phyloP scores from a whole-genome alignment of 768 basidiomycete species.

The Epithele typhae region DNA sequence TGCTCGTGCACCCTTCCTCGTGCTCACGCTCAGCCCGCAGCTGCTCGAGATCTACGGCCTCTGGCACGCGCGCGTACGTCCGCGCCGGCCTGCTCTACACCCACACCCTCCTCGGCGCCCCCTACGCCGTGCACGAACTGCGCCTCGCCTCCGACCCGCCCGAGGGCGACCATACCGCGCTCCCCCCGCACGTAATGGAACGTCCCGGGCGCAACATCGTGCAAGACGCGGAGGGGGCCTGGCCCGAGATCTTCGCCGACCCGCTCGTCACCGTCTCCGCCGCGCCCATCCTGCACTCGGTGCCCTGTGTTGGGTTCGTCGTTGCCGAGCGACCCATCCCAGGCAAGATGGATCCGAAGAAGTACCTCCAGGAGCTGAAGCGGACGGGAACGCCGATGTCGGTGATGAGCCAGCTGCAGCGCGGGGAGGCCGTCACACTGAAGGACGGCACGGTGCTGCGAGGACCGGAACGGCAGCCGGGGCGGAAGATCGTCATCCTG shows the following conservation, averaged over 20 bases:
- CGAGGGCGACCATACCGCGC: conserved; percentile 41
- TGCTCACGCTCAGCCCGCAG: conserved; percentile 30
- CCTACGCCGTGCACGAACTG: conserved; percentile 83
- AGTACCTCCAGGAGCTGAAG: conserved; percentile 64
- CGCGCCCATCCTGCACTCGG: conserved; percentile 75
- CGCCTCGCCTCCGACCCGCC: conserved; percentile 57
- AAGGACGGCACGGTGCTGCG: conserved; percentile 68
- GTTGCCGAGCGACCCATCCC: conserved; percentile 66
- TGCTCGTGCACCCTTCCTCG: too few relatives aligned
- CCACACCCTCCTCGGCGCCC: conserved; percentile 56
- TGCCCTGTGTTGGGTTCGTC: conserved; percentile 79
- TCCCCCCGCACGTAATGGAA: conserved; percentile 52
- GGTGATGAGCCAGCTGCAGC: conserved; percentile 61
- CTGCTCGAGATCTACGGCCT: conserved; percentile 81
- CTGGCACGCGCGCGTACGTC: conserved; percentile 78
- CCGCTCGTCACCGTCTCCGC: conserved; percentile 60
- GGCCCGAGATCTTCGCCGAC: conserved; percentile 63
- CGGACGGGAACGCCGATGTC: conserved; percentile 68
- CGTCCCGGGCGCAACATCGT: conserved; percentile 61
- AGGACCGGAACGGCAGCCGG: conserved; percentile 60
- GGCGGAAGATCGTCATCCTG: conserved; percentile 75
- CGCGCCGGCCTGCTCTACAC: conserved; percentile 66
- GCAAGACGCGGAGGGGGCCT: conserved; percentile 49
- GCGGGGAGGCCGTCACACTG: conserved; percentile 58
- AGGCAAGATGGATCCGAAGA: conserved; percentile 68